Evolutionary conservation across 2,329 filamentous ascomycete species (phyloP).

Genomic region (Aureobasidium sp.): DNA sequence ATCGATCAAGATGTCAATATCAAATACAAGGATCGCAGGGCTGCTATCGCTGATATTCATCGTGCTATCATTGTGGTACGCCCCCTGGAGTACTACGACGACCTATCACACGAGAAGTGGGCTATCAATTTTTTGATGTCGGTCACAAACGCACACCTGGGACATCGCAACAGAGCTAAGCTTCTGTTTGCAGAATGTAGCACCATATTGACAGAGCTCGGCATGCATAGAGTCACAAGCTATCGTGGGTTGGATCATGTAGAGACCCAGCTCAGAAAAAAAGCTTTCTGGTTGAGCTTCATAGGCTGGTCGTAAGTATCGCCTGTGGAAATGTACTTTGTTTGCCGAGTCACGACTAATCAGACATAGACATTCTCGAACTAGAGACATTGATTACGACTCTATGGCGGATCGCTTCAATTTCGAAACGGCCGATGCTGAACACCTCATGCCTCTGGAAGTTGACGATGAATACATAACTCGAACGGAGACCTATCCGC

Average conservation of each 20-base stretch:
- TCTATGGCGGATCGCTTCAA: neutral
- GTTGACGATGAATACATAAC: constrained; percentile 7
- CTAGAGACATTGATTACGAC: neutral
- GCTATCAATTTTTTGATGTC: neutral
- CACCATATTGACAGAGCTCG: neutral
- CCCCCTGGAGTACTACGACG: neutral
- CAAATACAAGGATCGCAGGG: neutral
- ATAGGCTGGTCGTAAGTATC: neutral
- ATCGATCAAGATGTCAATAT: neutral
- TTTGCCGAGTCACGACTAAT: neutral
- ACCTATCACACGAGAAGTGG: constrained; percentile 1
- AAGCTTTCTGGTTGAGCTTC: constrained; percentile 5
- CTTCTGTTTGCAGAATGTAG: neutral
- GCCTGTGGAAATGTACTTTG: neutral
- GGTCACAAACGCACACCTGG: neutral
- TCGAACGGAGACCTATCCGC: neutral
- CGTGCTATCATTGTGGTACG: neutral
- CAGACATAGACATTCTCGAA: neutral
- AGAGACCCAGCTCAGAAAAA: neutral
- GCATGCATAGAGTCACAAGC: neutral
- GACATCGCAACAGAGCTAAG: neutral
- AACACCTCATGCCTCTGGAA: constrained; percentile 1
- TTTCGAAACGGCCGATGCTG: constrained; percentile 2
- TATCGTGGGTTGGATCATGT: neutral
- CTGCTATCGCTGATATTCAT: neutral